These are phyloP conservation scores for Exophiala spinifera DNA, from an alignment of 2,329 filamentous ascomycete genomes.

Conservation along the genomic window DNA sequence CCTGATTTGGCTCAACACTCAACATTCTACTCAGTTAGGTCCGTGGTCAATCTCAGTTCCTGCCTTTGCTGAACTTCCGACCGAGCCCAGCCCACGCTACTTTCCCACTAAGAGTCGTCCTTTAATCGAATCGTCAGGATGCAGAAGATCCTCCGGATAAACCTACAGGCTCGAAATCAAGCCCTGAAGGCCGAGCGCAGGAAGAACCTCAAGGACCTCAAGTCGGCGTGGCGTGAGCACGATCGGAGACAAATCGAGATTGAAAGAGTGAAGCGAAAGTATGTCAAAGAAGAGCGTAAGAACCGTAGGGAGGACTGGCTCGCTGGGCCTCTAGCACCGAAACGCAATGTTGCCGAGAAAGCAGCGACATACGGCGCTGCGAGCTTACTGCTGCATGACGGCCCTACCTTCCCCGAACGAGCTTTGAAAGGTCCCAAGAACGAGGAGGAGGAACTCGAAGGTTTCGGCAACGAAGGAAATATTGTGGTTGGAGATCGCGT, in stretches of 20 bases:
- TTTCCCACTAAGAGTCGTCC: not conserved
- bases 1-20: not conserved
- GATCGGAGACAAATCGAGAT: slow-evolving; percentile 34
- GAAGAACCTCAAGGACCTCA: slow-evolving; percentile 42
- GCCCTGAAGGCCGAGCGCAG: slow-evolving; percentile 49
- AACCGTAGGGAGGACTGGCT: slow-evolving; percentile 73
- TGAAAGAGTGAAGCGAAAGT: slow-evolving; percentile 28
- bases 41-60: not conserved
- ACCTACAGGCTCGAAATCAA: slow-evolving; percentile 65
- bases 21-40: not conserved
- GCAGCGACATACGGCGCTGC: slow-evolving; percentile 61
- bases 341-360: slow-evolving; percentile 63
- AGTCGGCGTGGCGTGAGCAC: slow-evolving; percentile 39
- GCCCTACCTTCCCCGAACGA: slow-evolving; percentile 39
- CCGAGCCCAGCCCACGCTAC: not conserved
- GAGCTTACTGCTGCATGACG: slow-evolving; percentile 35
- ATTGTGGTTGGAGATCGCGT: slow-evolving; percentile 72
- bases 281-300: slow-evolving; percentile 50
- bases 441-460: slow-evolving; percentile 40
- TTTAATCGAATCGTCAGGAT: slow-evolving; percentile 43
- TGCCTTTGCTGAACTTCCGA: no score
- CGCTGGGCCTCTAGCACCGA: slow-evolving; percentile 73
- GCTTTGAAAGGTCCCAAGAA: slow-evolving; percentile 26
- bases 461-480: slow-evolving; percentile 38
- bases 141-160: slow-evolving; percentile 69